A percentile compares a stretch with the other conserved stretches of the same genome.
These are phyloP conservation scores for Serpula lacrymans DNA, from an alignment of 768 basidiomycete genomes.

Conservation along the genomic window DNA sequence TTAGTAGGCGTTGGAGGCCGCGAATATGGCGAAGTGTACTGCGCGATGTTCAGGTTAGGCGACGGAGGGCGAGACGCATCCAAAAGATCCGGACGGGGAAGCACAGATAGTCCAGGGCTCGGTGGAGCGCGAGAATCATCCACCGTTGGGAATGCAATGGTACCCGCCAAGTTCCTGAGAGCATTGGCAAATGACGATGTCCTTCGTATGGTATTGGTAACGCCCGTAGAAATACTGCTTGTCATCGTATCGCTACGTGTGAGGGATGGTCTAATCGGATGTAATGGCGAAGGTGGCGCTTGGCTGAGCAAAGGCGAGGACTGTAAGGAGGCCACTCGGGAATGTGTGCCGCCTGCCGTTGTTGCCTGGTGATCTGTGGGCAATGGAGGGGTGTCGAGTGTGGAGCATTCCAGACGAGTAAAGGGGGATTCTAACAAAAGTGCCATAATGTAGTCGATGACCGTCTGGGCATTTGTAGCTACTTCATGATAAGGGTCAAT, in stretches of 20 bases:
- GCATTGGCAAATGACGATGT: constrained; percentile 82
- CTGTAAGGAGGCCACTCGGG: constrained; percentile 47
- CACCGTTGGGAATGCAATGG: constrained; percentile 63
- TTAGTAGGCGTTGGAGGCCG: constrained; percentile 43
- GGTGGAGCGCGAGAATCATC: constrained; percentile 51
- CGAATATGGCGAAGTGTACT: constrained; percentile 76
- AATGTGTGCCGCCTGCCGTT: constrained; percentile 32
- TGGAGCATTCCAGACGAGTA: constrained; percentile 63
- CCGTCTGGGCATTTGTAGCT: constrained; percentile 83
- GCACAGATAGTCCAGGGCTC: constrained; percentile 21
- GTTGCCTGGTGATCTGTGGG: constrained; percentile 35
- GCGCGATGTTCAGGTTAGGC: constrained; percentile 73
- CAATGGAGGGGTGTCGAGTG: constrained; percentile 48
- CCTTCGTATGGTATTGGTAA: constrained; percentile 66
- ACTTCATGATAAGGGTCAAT: constrained; percentile 94
- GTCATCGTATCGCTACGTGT: constrained; percentile 62
- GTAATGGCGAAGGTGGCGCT: constrained; percentile 44
- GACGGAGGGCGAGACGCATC: constrained; percentile 70
- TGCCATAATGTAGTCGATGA: constrained; percentile 90
- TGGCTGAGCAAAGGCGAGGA: constrained; percentile 41
- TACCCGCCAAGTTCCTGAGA: constrained; percentile 64
- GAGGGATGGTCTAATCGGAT: constrained; percentile 43
- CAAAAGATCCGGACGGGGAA: constrained; percentile 20
- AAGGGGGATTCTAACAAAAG: constrained; percentile 89
- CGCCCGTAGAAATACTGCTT: constrained; percentile 56